phyloP scores from a whole-genome alignment of 257 asterid species.

The Scutellaria baicalensis region DNA sequence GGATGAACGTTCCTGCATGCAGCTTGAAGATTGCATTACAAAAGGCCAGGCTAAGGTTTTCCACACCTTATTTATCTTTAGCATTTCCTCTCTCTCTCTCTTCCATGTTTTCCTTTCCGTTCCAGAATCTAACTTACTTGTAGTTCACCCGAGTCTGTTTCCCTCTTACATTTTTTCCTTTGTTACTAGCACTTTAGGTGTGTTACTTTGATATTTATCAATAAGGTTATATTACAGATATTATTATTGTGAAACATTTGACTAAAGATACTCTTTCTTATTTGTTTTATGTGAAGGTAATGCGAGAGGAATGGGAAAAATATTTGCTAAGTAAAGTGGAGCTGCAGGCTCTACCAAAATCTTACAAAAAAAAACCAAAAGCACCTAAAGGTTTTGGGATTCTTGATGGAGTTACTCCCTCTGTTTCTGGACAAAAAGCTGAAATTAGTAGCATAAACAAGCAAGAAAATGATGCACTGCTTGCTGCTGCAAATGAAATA shows the following conservation, averaged over 20 bases:
- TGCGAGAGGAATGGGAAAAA: slow-evolving; percentile 89
- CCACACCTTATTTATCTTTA: neutral
- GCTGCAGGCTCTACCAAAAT: slow-evolving; percentile 82
- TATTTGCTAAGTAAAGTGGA: slow-evolving; percentile 91
- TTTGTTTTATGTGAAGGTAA: slow-evolving; percentile 46
- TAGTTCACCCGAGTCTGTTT: neutral
- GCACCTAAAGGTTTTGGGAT: slow-evolving; percentile 85
- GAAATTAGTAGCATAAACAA: slow-evolving; percentile 74
- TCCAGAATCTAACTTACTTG: neutral
- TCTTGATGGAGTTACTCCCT: slow-evolving; percentile 66
- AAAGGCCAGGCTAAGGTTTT: slow-evolving; percentile 70
- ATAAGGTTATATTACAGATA: neutral
- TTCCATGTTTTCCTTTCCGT: neutral
- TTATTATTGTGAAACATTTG: neutral
- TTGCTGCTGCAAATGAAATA: slow-evolving; percentile 73
- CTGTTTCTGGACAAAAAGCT: slow-evolving; percentile 60
- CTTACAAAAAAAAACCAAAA: slow-evolving; percentile 67
- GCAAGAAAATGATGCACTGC: slow-evolving; percentile 83
- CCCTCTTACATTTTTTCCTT: too few relatives aligned
- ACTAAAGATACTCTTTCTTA: neutral
- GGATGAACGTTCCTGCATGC: slow-evolving; percentile 89
- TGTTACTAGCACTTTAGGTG: neutral
- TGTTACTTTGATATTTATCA: neutral
- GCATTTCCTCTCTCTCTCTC: neutral
- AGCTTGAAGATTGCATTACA: slow-evolving; percentile 78